Base-by-base conservation (phyloP, 371 early-diverging fungal species). In the Rhizopus sp. region DNA sequence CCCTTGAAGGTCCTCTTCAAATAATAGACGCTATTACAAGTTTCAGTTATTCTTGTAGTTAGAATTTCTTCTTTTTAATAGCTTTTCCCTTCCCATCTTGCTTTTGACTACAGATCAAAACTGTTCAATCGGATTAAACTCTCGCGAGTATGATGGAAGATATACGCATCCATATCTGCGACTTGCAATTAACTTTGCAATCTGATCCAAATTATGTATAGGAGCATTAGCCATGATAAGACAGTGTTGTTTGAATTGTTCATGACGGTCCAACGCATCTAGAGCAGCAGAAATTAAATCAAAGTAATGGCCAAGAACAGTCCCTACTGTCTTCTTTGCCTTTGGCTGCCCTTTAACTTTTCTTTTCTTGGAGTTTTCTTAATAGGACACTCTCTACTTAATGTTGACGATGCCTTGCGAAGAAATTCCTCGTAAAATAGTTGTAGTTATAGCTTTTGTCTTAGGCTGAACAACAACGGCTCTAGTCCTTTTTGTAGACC, bases 81-180 rank as follows among this genome's bases (percentile, higher is more conserved):
- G 51, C 13, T 49, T 42, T 30, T 58, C 35, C 23, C 34, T 40
- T 34, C 54, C 54, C 7, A 60, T 33, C 54, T 54, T 60, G 48
- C 54, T 54, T 51, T 60, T 60, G 16, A 60, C 51, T 4, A 50
- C 50, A 9, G 52, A 45, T 56, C 56, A 61, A 35, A 61, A 61
- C 32, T 61, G 32, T 23, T 61, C 56, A n/a, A 61, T 61, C 9
- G 62, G 52, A 42, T 61, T 61, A 5, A 61, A 37, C 37, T 54
- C 54, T 4, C 56, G 50, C 0, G 50, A 55, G 44, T 61, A 55
- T 9, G n/a, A n/a, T n/a, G n/a, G n/a, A n/a, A n/a, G n/a, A 40
- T 61, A 55, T 33, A 55, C 45, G 34, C 42, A 50, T 0, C 49
- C 13, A 33, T 55, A 56, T 3, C 53, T 44, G 34, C 37, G 51